Conservation (phyloP, 2,329 filamentous ascomycete genomes). For the Venturia oleaginea region DNA sequence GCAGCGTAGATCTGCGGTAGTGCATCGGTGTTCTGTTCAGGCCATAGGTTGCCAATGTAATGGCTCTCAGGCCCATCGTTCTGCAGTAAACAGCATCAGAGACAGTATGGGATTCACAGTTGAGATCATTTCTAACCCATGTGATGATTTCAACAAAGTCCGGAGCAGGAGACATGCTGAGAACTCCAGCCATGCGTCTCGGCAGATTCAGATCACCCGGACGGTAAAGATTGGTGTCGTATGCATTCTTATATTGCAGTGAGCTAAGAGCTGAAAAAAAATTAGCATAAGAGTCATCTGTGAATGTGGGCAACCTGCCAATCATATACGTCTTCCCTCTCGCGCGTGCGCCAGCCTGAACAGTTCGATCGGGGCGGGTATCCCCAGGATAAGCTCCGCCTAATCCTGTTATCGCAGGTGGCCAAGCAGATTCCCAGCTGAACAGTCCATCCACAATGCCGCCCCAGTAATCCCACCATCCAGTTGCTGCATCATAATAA, state of each 20-base stretch:
- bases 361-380: conserved; percentile 21
- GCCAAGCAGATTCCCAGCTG: conserved; percentile 33
- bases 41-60: conserved; percentile 29
- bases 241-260: neutral
- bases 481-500: conserved; percentile 25
- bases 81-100: neutral
- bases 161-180: conserved; percentile 23
- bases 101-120: neutral
- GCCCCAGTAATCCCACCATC: conserved; percentile 25
- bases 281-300: neutral
- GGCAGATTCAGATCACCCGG: conserved; percentile 25
- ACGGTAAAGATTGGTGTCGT: neutral
- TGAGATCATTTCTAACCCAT: conserved; percentile 16
- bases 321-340: conserved; percentile 29
- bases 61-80: conserved; percentile 31
- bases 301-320: conserved; percentile 18
- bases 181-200: conserved; percentile 29
- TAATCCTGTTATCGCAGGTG: conserved; percentile 9
- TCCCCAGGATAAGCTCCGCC: conserved; percentile 20
- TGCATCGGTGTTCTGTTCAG: conserved; percentile 22
- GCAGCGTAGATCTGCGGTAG: conserved; percentile 21
- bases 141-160: conserved; percentile 27
- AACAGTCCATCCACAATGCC: conserved; percentile 28
- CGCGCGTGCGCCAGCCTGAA: conserved; percentile 18
- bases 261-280: neutral